Percentiles rank a stretch among this genome's conserved stretches.
These are phyloP conservation scores for Erodium maritimum DNA, from an alignment of 345 rosid genomes.

Conservation along the genomic window DNA sequence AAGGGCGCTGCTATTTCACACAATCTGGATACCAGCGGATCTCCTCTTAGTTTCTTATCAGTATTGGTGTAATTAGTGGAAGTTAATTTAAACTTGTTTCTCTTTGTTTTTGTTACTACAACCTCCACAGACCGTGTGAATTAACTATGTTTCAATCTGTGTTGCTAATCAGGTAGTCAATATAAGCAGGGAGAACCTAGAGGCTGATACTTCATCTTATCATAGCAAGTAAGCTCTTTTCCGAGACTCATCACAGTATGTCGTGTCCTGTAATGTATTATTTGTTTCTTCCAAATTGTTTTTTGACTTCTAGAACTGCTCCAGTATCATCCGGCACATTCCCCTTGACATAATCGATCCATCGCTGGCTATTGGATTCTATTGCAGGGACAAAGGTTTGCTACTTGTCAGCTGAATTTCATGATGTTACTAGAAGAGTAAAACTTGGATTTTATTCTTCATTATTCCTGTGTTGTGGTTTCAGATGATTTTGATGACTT, in stretches of 20 bases:
- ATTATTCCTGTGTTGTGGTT: not conserved
- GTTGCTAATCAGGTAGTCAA: slow-evolving; percentile 36
- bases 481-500: slow-evolving; percentile 75
- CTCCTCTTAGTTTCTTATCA: no score
- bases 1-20: no score
- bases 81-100: not conserved
- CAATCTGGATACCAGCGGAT: no score
- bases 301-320: slow-evolving; percentile 7
- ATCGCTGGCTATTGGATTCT: slow-evolving; percentile 84
- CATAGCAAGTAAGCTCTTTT: slow-evolving; percentile 53
- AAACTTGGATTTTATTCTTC: not conserved
- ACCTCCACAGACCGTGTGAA: no score
- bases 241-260: slow-evolving; percentile 1
- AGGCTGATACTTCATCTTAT: slow-evolving; percentile 78
- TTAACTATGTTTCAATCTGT: not conserved
- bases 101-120: not conserved
- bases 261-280: not conserved
- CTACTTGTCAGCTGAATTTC: not conserved
- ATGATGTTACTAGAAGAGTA: not conserved
- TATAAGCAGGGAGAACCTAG: slow-evolving; percentile 37
- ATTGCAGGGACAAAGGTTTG: slow-evolving; percentile 76
- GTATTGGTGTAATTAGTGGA: no score
- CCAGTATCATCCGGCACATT: slow-evolving; percentile 49
- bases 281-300: not conserved
- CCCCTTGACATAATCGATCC: slow-evolving; percentile 71